Evolutionary conservation across 2,329 filamentous ascomycete genomes (phyloP), one percentile per base, ranked within the genome.

Genomic region (Aspergillus sp.): DNA sequence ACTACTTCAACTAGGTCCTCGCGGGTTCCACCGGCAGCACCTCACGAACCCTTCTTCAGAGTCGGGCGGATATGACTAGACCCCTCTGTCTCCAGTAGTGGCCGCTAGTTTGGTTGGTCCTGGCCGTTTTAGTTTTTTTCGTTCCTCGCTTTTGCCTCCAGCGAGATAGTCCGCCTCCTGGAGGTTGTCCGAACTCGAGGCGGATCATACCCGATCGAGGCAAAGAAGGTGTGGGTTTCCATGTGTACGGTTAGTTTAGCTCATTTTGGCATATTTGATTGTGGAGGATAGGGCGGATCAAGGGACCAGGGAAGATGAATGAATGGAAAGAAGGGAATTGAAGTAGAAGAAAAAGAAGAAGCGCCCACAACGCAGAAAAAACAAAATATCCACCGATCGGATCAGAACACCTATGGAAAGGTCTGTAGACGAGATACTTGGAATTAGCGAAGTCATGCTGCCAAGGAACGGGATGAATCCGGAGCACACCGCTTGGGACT

Each of bases 41-140:
- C 51, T 50, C 41, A 38, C 41, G 55, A 57, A 56, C 57, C 61
- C 49, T 65, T 61, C 49, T 57, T 63, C 52, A 43, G 52, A 43
- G 15, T 32, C 15, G 51, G 17, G 28, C 21, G 58, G 43, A 23
- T 38, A 38, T 43, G 21, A 45, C 39, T 52, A 43, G 45, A 58
- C 32, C 25, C 57, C 36, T 32, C 12, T 19, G 32, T 23, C 32
- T 38, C 51, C 38, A 55, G 50, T 57, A 55, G 48, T 61, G 51
- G 55, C 51, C 36, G 23, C 41, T 58, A 56, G 53, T 48, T 25
- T 45, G 39, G 25, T 55, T 47, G n/a, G 41, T 45, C 19, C 19
- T 45, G 53, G 25, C 32, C 39, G 32, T 36, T 36, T 36, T 36
- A 36, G 32, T 13, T 15, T 55, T 41, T 43, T 43, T 51, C 25